Evolutionary conservation across 2,329 filamentous ascomycete species (phyloP), one percentile per base, ranked within the genome.

Genomic region (Claviceps humidiphila): DNA sequence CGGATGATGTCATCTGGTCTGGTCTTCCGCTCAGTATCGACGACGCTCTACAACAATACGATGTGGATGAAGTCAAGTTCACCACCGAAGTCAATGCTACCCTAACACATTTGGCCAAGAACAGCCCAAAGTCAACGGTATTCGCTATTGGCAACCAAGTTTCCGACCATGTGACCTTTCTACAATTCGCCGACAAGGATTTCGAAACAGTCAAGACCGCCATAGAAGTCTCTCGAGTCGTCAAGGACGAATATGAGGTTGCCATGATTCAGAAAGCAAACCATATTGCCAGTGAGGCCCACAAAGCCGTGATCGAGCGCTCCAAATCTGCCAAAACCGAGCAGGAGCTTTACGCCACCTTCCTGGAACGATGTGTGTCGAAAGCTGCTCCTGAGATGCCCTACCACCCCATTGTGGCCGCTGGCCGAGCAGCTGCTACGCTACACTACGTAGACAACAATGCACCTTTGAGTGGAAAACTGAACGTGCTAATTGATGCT

Each of bases 1-100:
- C 88, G n/a, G 87, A 93, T 44, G 83, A 82, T 51, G 89, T 97
- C 54, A 88, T 97, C 63, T 98, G 91, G 91, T 87, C 85, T 30
- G 93, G 93, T 13, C 77, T 97, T 16, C 93, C 91, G 0, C 73
- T 94, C 55, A 87, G 82, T 39, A 71, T 77, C 38, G 77, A 85
- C 43, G 85, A 96, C 63, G 91, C 91, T 6, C 71, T 85, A 55
- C 70, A 78, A 47, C 77, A 79, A 57, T 97, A 88, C 70, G 88
- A 95, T 58, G 80, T 94, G 57, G 91, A 97, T 65, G 74, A 80
- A 39, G 88, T 91, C 57, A 77, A 78, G 53, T 81, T 81, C 56
- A 84, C 82, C 9, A 80, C 78, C 50, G 84, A 93, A 45, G 74
- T 95, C 59, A 90, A 93, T 65, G 71, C 80, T n/a, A 76, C 77